phyloP scores from a whole-genome alignment of 495 filamentous ascomycete genomes.

The Neurospora sp. region DNA sequence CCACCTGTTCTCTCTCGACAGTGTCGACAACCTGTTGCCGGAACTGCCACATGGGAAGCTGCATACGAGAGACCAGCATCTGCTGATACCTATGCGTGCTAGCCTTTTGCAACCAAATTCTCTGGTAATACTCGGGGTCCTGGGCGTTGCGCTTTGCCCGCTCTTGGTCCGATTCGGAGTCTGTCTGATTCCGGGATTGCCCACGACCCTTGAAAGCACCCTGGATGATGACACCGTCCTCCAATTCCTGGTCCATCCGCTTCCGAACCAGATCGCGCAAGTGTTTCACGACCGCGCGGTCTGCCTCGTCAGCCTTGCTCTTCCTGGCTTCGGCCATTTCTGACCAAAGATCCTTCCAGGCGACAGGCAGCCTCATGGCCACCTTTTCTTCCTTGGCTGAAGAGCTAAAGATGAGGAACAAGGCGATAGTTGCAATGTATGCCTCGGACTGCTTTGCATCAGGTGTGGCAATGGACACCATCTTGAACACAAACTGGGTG shows the following conservation, averaged over 20 bases:
- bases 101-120: slow-evolving; percentile 61
- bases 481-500: slow-evolving; percentile 47
- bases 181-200: slow-evolving; percentile 36
- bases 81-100: slow-evolving; percentile 48
- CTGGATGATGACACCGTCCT: slow-evolving; percentile 66
- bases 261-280: slow-evolving; percentile 51
- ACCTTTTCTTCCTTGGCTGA: slow-evolving; percentile 79
- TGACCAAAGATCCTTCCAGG: slow-evolving; percentile 79
- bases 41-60: slow-evolving; percentile 83
- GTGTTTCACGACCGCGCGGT: slow-evolving; percentile 53
- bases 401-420: slow-evolving; percentile 69
- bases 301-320: slow-evolving; percentile 53
- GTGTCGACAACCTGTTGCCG: slow-evolving; percentile 62
- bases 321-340: slow-evolving; percentile 65
- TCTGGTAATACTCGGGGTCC: slow-evolving; percentile 40
- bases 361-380: slow-evolving; percentile 62
- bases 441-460: slow-evolving; percentile 73
- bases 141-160: slow-evolving; percentile 23
- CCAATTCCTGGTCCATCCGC: slow-evolving; percentile 46
- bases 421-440: slow-evolving; percentile 69
- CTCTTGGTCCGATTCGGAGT: slow-evolving; percentile 32
- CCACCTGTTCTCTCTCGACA: slow-evolving; percentile 65
- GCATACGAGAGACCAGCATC: slow-evolving; percentile 55
- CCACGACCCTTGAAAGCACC: slow-evolving; percentile 58
- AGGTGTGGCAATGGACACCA: slow-evolving; percentile 66